A percentile compares a stretch with the other conserved stretches of the same genome.
Conservation (phyloP, 148 eudicot genomes). For the Polygonum aviculare region DNA sequence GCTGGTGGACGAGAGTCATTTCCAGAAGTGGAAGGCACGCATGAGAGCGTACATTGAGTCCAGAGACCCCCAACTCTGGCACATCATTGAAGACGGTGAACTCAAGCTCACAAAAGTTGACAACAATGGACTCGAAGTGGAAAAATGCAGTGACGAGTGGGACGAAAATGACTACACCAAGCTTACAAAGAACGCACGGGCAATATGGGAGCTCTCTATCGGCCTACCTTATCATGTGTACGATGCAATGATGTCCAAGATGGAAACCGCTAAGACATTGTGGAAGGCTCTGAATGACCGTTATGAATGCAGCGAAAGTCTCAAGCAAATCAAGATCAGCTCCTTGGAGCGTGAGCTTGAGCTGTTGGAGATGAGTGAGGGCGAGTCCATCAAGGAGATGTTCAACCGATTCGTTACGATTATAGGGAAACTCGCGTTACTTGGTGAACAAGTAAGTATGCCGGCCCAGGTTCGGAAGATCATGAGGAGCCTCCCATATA, state of each 20-base stretch:
- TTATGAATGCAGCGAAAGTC: no score
- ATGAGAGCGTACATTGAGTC: not conserved
- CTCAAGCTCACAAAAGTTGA: not conserved
- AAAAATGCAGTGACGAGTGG: not conserved
- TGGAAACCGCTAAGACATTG: not conserved
- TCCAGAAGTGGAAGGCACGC: not conserved
- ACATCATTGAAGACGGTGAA: not conserved
- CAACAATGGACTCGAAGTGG: not conserved
- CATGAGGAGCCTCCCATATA: not conserved
- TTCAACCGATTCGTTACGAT: not conserved
- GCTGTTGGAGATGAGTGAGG: not conserved
- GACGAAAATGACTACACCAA: not conserved
- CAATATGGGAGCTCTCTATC: not conserved
- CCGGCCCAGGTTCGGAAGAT: not conserved
- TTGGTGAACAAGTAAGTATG: not conserved
- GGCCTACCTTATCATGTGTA: not conserved
- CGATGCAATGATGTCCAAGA: no score
- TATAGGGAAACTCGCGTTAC: not conserved
- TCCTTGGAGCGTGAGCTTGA: not conserved
- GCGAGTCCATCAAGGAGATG: not conserved
- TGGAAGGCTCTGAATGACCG: not conserved
- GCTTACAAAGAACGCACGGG: not conserved
- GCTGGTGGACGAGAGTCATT: no score
- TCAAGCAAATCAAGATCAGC: not conserved
- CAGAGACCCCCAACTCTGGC: not conserved